Percentiles rank a stretch among this genome's conserved stretches.
phyloP scores from a whole-genome alignment of 495 filamentous ascomycete species.

The Articulospora tetracladia region DNA sequence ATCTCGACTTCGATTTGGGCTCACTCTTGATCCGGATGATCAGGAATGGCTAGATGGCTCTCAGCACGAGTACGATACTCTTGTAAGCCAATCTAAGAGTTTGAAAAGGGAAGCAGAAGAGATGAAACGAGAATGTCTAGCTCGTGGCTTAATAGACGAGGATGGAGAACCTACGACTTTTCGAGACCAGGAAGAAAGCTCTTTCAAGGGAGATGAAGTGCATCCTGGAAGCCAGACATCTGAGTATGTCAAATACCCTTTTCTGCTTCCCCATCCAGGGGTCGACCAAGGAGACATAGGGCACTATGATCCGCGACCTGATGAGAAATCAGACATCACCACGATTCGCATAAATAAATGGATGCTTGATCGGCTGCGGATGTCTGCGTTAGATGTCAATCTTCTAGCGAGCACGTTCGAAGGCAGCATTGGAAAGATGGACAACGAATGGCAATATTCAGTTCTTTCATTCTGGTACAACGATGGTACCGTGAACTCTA shows the following conservation, averaged over 20 bases:
- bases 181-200: not conserved
- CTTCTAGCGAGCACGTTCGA: slow-evolving; percentile 15
- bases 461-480: slow-evolving; percentile 14
- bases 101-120: not conserved
- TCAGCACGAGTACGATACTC: not conserved
- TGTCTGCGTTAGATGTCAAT: slow-evolving; percentile 12
- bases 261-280: slow-evolving; percentile 6
- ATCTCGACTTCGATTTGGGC: not conserved
- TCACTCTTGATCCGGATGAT: slow-evolving; percentile 7
- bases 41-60: slow-evolving; percentile 4
- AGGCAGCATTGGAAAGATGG: not conserved
- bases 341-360: slow-evolving; percentile 11
- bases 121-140: slow-evolving; percentile 7
- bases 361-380: slow-evolving; percentile 7
- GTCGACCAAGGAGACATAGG: not conserved
- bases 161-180: slow-evolving; percentile 9
- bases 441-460: slow-evolving; percentile 4
- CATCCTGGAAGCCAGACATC: slow-evolving; percentile 3
- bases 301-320: not conserved
- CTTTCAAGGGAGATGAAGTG: slow-evolving; percentile 10
- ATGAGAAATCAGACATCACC: not conserved
- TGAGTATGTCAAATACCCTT: slow-evolving; percentile 9
- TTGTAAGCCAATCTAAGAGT: not conserved
- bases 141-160: slow-evolving; percentile 11
- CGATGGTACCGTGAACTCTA: slow-evolving; percentile 4